Conservation (phyloP, 768 basidiomycete species). For the Mycena floridula region DNA sequence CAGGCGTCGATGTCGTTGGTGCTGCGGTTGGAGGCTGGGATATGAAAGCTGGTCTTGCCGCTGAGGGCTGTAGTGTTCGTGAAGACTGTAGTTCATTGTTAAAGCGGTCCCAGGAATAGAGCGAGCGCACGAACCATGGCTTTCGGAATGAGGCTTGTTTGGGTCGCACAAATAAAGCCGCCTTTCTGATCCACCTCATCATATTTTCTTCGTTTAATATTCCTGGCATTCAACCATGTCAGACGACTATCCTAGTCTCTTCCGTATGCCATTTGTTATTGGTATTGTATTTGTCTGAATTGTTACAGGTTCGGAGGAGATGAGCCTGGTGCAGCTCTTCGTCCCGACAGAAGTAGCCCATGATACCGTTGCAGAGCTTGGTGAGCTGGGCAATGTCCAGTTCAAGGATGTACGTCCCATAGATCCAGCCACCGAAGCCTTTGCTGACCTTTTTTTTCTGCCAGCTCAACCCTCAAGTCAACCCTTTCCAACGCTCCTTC, state of each 20-base stretch:
- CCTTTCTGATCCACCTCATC: too few relatives aligned
- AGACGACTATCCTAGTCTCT: slow-evolving; percentile 78
- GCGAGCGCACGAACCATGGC: too few relatives aligned
- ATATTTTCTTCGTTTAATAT: too few relatives aligned
- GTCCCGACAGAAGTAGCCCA: slow-evolving; percentile 97
- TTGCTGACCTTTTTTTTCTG: background rate
- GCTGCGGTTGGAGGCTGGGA: slow-evolving; percentile 20
- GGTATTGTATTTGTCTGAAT: too few relatives aligned
- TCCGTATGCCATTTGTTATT: too few relatives aligned
- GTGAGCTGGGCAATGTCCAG: slow-evolving; percentile 92
- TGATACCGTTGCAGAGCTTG: slow-evolving; percentile 92
- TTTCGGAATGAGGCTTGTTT: too few relatives aligned
- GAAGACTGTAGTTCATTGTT: too few relatives aligned
- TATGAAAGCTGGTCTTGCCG: slow-evolving; percentile 22
- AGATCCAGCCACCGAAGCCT: too few relatives aligned
- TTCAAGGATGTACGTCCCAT: slow-evolving; percentile 94
- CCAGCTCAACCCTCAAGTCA: slow-evolving; percentile 86
- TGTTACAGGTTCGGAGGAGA: slow-evolving; percentile 95
- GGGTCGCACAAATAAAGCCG: too few relatives aligned
- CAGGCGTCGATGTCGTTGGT: slow-evolving; percentile 11
- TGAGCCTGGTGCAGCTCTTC: slow-evolving; percentile 97
- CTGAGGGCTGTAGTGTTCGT: too few relatives aligned
- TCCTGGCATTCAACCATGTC: background rate
- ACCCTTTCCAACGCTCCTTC: slow-evolving; percentile 97
- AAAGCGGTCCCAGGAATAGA: too few relatives aligned